Base-by-base conservation (phyloP, 2,329 filamentous ascomycete genomes). In the Colletotrichum horii region DNA sequence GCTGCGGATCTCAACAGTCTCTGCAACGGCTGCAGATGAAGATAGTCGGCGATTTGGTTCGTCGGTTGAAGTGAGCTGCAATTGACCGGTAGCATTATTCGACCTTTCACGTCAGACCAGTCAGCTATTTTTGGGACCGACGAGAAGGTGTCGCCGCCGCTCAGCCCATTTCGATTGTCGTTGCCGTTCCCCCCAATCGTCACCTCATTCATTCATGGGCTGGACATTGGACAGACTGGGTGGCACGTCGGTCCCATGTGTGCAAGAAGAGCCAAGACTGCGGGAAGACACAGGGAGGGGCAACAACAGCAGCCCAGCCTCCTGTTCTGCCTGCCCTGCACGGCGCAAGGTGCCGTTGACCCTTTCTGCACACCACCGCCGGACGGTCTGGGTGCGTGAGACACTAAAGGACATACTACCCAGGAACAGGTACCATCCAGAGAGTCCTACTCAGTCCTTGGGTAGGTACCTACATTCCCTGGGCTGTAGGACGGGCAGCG, bases 311-410 rank as follows among this genome's bases (percentile, higher is more conserved):
- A 64, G 61, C 32, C 34, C 64, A 67, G 73, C 64, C 70, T 69
- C 43, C 64, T 19, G n/a, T 36, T 24, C 60, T 30, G n/a, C 34
- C 32, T 64, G 60, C 28, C 28, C 28, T 30, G 28, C 28, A 30
- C 28, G 28, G 7, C 28, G 28, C 28, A 30, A 30, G 28, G 28
- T 30, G 28, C 38, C 38, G 19, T 48, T 48, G 38, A 48, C 38
- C 38, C 38, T 48, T 32, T 36, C 61, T 24, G 61, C 61, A 64
- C 30, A n/a, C 30, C 61, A 66, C 24, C 66, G 66, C 32, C 71
- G 66, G 70, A 64, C 58, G 58, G 58, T n/a, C 58, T 52, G 30
- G n/a, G 55, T 71, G 38, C 38, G 68, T 56, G 68, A 75, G 68
- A 66, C 61, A 26, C 52, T 55, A 16, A 28, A 69, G 34, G 66